These are phyloP conservation scores for Cornus kousa DNA, from an alignment of 148 eudicot genomes.

Conservation along the genomic window DNA sequence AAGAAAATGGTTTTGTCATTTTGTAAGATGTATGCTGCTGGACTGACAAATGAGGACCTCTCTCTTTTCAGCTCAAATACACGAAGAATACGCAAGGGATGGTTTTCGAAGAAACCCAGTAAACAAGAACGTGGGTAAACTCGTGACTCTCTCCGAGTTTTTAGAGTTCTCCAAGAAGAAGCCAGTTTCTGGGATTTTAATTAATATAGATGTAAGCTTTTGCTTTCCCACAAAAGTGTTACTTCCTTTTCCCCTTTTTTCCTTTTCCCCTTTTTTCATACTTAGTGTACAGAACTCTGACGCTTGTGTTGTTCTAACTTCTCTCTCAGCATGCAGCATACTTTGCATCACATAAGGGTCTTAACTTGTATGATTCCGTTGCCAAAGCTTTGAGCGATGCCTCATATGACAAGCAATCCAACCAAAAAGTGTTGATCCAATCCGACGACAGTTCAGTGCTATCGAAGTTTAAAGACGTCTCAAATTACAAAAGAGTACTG, in stretches of 20 bases:
- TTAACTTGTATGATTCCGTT: slow-evolving; percentile 59
- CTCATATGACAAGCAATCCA: slow-evolving; percentile 54
- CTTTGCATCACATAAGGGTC: slow-evolving; percentile 69
- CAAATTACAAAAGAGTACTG: slow-evolving; percentile 53
- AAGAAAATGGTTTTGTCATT: background rate
- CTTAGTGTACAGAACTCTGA: background rate
- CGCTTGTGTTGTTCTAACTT: background rate
- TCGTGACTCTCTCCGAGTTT: slow-evolving; percentile 68
- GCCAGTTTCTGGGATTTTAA: slow-evolving; percentile 63
- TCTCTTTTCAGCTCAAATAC: slow-evolving; percentile 60
- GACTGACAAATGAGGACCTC: background rate
- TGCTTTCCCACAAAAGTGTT: background rate
- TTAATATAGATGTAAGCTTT: slow-evolving; percentile 51
- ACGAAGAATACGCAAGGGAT: slow-evolving; percentile 23
- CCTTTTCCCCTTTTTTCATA: too few relatives aligned
- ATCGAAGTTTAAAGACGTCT: slow-evolving; percentile 45
- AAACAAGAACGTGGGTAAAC: slow-evolving; percentile 62
- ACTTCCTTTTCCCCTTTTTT: too few relatives aligned
- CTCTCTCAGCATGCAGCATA: slow-evolving; percentile 70
- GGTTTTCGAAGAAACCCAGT: slow-evolving; percentile 67
- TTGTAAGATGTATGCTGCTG: background rate
- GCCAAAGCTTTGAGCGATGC: slow-evolving; percentile 60
- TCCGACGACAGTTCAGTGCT: slow-evolving; percentile 84
- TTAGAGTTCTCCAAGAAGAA: slow-evolving; percentile 71
- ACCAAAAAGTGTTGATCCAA: slow-evolving; percentile 70